These are phyloP conservation scores for Vigna reflexopilosa DNA, from an alignment of 306 rosid species.

Conservation along the genomic window DNA sequence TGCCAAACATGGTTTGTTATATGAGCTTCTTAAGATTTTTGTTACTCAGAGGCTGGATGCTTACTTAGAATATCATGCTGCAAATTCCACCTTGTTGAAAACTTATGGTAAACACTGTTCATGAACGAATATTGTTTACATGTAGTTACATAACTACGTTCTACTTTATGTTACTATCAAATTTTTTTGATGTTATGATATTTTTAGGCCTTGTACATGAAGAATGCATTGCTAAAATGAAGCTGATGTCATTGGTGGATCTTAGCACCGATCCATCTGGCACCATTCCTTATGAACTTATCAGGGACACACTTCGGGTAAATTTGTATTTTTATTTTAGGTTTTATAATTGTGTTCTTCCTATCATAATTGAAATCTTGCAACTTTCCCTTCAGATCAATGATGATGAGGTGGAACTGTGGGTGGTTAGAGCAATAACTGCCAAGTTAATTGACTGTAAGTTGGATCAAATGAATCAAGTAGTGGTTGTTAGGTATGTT, in stretches of 20 bases:
- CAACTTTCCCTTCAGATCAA: constrained; percentile 62
- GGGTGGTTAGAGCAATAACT: constrained; percentile 92
- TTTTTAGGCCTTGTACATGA: constrained; percentile 84
- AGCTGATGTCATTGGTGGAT: constrained; percentile 87
- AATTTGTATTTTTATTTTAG: constrained; percentile 36
- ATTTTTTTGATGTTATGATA: neutral
- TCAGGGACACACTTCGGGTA: constrained; percentile 85
- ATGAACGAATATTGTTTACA: constrained; percentile 13
- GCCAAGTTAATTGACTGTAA: constrained; percentile 88
- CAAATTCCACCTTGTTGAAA: constrained; percentile 73
- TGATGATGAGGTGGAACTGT: constrained; percentile 84
- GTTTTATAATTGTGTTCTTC: constrained; percentile 13
- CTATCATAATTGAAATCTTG: constrained; percentile 15
- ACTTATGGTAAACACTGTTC: constrained; percentile 65
- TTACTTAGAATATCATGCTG: constrained; percentile 78
- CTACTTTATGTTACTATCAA: neutral
- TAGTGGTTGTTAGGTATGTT: constrained; percentile 79
- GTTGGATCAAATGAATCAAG: constrained; percentile 97
- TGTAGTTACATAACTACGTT: constrained; percentile 4
- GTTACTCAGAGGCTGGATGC: constrained; percentile 89
- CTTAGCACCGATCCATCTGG: constrained; percentile 78
- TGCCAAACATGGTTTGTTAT: constrained; percentile 69
- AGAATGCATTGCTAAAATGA: constrained; percentile 86
- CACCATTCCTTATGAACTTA: constrained; percentile 75
- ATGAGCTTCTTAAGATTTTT: constrained; percentile 86